Percentiles rank a stretch among this genome's conserved stretches.
These are phyloP conservation scores for Sporothrix curviconia DNA, from an alignment of 2,329 filamentous ascomycete genomes.

Conservation along the genomic window DNA sequence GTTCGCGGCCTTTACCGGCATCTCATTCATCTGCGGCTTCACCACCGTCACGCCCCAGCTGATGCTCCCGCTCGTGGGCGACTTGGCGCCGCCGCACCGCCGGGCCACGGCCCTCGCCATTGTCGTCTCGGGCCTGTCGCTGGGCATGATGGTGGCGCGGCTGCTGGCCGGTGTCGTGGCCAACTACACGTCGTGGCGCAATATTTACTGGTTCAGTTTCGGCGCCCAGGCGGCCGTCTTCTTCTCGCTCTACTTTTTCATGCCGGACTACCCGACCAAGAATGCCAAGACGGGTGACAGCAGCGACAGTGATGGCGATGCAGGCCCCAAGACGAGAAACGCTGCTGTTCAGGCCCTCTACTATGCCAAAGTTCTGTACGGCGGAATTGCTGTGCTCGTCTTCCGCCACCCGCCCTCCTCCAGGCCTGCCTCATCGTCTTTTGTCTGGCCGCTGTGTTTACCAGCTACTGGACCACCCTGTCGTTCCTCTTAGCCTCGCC, in stretches of 20 bases:
- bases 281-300: conserved; percentile 38
- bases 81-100: conserved; percentile 63
- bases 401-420: conserved; percentile 60
- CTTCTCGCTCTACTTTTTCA: conserved; percentile 58
- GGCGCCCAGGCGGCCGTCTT: conserved; percentile 64
- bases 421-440: conserved; percentile 64
- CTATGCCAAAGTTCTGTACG: conserved; percentile 61
- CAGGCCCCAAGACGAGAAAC: neutral
- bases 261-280: conserved; percentile 75
- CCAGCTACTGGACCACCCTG: conserved; percentile 56
- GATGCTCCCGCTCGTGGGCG: conserved; percentile 75
- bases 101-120: conserved; percentile 66
- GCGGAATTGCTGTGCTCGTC: conserved; percentile 62
- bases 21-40: conserved; percentile 69
- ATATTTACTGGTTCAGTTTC: conserved; percentile 72
- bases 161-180: conserved; percentile 69
- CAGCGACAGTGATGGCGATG: neutral
- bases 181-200: conserved; percentile 67
- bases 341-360: neutral
- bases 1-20: conserved; percentile 57
- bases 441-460: conserved; percentile 46
- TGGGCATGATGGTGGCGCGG: conserved; percentile 70
- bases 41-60: conserved; percentile 73
- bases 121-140: conserved; percentile 66
- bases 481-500: conserved; percentile 68